Conservation (phyloP, 257 asterid genomes). For the Nicotiana noctiflora region DNA sequence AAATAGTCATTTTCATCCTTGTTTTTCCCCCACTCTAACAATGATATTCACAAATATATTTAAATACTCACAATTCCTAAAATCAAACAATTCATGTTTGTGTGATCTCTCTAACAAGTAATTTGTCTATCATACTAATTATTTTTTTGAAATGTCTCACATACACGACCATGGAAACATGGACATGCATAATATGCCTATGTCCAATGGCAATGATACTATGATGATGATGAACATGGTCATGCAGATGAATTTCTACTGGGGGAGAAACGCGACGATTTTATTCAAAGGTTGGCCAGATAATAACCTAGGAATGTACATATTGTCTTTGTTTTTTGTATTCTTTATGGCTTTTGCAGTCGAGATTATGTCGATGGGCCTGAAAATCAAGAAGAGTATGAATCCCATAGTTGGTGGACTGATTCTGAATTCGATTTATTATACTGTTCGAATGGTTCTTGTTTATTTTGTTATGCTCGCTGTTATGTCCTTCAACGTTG, state of each 20-base stretch:
- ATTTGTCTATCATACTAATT: background rate
- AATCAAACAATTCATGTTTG: background rate
- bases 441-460: conserved; percentile 51
- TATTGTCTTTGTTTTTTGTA: conserved; percentile 40
- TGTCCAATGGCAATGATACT: background rate
- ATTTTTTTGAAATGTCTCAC: background rate
- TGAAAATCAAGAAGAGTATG: conserved; percentile 14
- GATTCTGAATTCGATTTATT: conserved; percentile 20
- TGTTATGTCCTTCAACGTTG: conserved; percentile 68
- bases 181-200: background rate
- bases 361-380: conserved; percentile 37
- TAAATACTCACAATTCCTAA: background rate
- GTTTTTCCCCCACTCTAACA: background rate
- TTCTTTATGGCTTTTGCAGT: conserved; percentile 32
- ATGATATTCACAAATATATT: background rate
- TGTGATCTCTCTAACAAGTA: background rate
- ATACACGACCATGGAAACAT: conserved; percentile 7
- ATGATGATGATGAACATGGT: conserved; percentile 3
- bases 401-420: conserved; percentile 25
- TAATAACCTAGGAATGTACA: conserved; percentile 43
- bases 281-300: conserved; percentile 35
- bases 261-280: conserved; percentile 32
- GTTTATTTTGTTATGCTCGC: conserved; percentile 71
- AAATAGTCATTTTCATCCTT: background rate
- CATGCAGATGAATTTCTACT: conserved; percentile 33